These are phyloP conservation scores for Saturnispora gosingensis DNA, from an alignment of 805 yeast species.

Conservation along the genomic window DNA sequence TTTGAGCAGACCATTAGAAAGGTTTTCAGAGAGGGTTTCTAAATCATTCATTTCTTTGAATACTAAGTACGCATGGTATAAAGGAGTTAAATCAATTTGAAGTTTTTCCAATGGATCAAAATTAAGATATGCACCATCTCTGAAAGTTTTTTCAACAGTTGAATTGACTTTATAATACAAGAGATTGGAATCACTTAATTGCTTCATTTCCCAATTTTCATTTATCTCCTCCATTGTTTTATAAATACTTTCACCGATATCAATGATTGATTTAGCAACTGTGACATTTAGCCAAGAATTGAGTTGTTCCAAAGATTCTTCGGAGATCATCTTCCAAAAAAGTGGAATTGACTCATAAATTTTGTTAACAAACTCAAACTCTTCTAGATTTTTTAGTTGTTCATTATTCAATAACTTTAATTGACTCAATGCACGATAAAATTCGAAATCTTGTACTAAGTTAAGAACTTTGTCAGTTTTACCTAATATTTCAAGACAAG, in stretches of 20 bases:
- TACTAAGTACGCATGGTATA: conserved; percentile 77
- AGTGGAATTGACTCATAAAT: conserved; percentile 72
- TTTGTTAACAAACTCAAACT: conserved; percentile 65
- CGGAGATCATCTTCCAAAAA: conserved; percentile 60
- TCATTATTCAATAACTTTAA: conserved; percentile 64
- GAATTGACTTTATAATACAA: conserved; percentile 66
- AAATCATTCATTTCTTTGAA: conserved; percentile 63
- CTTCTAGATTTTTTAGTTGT: conserved; percentile 53
- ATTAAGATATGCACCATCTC: conserved; percentile 36
- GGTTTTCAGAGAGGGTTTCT: conserved; percentile 50
- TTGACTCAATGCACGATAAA: conserved; percentile 79
- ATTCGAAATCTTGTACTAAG: conserved; percentile 61
- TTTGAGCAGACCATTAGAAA: conserved; percentile 61
- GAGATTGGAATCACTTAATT: conserved; percentile 35
- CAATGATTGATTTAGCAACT: conserved; percentile 49
- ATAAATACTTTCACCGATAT: conserved; percentile 49
- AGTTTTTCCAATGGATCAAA: conserved; percentile 43
- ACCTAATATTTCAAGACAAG: conserved; percentile 75
- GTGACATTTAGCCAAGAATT: conserved; percentile 55
- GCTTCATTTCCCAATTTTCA: conserved; percentile 47
- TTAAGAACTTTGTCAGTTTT: conserved; percentile 80
- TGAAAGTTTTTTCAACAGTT: conserved; percentile 70
- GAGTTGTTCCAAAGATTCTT: conserved; percentile 59
- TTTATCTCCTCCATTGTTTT: conserved; percentile 48
- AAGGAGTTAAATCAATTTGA: conserved; percentile 55